Base-by-base conservation (phyloP, 2,329 filamentous ascomycete species). In the Ascochyta pisi region DNA sequence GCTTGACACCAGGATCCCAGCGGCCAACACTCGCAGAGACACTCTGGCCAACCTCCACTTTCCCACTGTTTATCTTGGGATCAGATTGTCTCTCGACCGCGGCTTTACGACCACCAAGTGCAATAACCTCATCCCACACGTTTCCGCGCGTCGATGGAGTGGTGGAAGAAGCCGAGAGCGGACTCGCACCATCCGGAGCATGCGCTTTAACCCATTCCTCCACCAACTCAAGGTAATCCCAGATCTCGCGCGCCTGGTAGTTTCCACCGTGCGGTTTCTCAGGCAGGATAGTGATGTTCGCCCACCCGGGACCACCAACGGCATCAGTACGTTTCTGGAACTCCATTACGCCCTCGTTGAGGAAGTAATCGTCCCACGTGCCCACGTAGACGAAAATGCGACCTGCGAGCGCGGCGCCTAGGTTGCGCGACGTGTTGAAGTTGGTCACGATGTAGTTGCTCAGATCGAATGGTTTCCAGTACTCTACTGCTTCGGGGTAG, bases 401-500 rank as follows among this genome's bases (percentile, higher is more conserved):
- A 12, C 63, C 63, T 23, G 63, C 60, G 0, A 77, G 62, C 1
- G 67, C 70, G 16, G 66, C 45, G 3, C 74, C 75, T 1, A 77
- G 71, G 24, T 75, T 74, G 16, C 59, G 62, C 1, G 54, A 39
- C n/a, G 59, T 64, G 34, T 71, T 64, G 64, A 71, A 77, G 44
- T 77, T 74, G 31, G 52, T 61, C 7, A 66, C 65, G 31, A 77
- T 60, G 39, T 74, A 73, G 46, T 73, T 41, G 13, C 65, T 64
- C 3, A 77, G 62, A 54, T 77, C 75, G 33, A 76, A 68, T 0
- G 65, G 66, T 51, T 74, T 75, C 75, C 75, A 77, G 56, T 66
- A 66, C 26, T 71, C 64, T 0, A 77, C 73, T 4, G 73, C 74
- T 15, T 69, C 72, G 0, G 63, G 71, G 41, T 75, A 76, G 6